Conservation (phyloP, 345 rosid genomes). For the Punica granatum region DNA sequence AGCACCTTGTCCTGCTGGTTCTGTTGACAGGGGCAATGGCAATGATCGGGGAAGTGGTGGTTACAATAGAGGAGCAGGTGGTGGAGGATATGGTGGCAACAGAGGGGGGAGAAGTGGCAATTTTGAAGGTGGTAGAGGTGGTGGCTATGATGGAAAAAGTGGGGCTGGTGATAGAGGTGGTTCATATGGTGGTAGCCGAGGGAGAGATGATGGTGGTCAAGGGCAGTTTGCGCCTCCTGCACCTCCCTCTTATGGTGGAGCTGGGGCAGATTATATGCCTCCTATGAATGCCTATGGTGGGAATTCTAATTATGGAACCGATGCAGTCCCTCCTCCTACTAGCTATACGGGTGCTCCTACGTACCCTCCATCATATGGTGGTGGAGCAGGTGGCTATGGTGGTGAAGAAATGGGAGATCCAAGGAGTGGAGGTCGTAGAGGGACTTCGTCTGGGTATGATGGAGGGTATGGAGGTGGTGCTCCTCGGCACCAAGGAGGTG, state of each 20-base stretch:
- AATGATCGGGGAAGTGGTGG: constrained; percentile 31
- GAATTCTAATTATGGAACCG: constrained; percentile 50
- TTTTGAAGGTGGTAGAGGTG: constrained; percentile 46
- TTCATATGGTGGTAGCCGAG: constrained; percentile 60
- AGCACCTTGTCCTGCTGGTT: constrained; percentile 64
- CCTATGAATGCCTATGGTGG: constrained; percentile 48
- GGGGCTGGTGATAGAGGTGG: constrained; percentile 54
- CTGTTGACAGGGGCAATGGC: constrained; percentile 32
- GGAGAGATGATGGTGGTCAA: constrained; percentile 58
- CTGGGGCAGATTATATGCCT: constrained; percentile 51
- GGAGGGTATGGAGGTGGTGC: constrained; percentile 47
- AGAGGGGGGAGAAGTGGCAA: constrained; percentile 42
- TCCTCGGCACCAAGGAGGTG: constrained; percentile 27
- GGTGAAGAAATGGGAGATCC: constrained; percentile 48
- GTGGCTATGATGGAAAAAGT: constrained; percentile 38
- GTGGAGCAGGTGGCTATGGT: constrained; percentile 51
- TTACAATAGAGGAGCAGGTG: constrained; percentile 45
- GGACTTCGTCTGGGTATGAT: constrained; percentile 13
- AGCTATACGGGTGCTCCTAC: constrained; percentile 81
- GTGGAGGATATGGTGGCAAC: constrained; percentile 44
- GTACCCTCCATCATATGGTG: constrained; percentile 76
- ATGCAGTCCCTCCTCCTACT: constrained; percentile 81
- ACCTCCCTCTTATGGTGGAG: constrained; percentile 55
- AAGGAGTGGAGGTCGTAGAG: constrained; percentile 42
- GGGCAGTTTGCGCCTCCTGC: constrained; percentile 67